Base-by-base conservation (phyloP, 768 basidiomycete genomes). In the Mycena capillaripes region DNA sequence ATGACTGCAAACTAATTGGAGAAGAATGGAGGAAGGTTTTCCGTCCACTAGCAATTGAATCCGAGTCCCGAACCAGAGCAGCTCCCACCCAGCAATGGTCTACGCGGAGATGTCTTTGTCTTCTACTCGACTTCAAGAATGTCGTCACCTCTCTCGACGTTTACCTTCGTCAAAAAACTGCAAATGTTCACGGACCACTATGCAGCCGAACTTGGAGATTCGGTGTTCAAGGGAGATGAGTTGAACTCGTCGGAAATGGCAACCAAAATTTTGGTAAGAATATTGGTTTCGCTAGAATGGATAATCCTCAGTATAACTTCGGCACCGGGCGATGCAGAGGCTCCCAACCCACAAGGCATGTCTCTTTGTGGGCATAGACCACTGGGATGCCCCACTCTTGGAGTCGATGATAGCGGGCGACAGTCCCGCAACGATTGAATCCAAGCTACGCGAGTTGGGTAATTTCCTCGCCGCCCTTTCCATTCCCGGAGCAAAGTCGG, bases 341-440 rank as follows among this genome's bases (percentile, higher is more conserved):
- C 4, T 23, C 17, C 3, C 3, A 21, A 14, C 14, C 32, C 48
- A 5, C 34, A 19, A 32, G 27, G n/a, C n/a, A n/a, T n/a, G n/a
- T n/a, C 29, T 69, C 19, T 69, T 69, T 38, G 14, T 61, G 2
- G 25, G 10, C 8, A 27, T 59, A 14, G 66, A 69, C 23, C 67
- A 69, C 17, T 69, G 57, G 59, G 67, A 69, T 38, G 25, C n/a
- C 3, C 59, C 48, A 9, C 42, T 69, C 21, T 50, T 61, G 6
- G 23, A 5, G 21, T 38, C 67, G 1, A 14, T 60, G 4, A 1
- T 30, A 27, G 9, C 32, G 27, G 9, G 3, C 16, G 10, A 32
- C 19, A 27, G 2, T 9, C 6, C 6, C 2, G 25, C 6, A 3
- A 46, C 44, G 6, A n/a, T n/a, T n/a, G n/a, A n/a, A n/a, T 6